phyloP scores from a whole-genome alignment of 306 rosid species.

The Vachellia pachyceras region DNA sequence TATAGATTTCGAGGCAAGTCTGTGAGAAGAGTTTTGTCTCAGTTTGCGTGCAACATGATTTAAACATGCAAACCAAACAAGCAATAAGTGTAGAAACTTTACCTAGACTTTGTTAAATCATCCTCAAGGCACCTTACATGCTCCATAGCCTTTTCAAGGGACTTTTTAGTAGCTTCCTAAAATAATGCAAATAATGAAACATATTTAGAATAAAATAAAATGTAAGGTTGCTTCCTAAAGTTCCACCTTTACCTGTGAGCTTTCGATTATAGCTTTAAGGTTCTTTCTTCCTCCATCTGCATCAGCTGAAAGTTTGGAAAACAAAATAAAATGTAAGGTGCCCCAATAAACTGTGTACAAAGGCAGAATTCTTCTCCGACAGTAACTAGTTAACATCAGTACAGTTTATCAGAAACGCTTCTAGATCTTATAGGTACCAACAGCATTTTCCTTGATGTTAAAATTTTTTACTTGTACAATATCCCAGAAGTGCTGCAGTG shows the following conservation, averaged over 20 bases:
- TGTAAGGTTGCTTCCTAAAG: not conserved
- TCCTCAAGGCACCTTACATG: conserved; percentile 85
- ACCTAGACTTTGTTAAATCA: conserved; percentile 80
- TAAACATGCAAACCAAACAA: too few relatives aligned
- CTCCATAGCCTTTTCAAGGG: conserved; percentile 70
- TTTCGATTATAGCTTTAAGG: conserved; percentile 55
- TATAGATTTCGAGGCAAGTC: too few relatives aligned
- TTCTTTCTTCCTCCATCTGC: conserved; percentile 60
- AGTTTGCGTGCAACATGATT: too few relatives aligned
- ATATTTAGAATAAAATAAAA: conserved; percentile 11
- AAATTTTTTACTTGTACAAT: not conserved
- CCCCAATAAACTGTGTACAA: not conserved
- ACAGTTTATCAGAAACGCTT: not conserved
- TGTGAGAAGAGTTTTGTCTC: too few relatives aligned
- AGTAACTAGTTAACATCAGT: conserved; percentile 5
- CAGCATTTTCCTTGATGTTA: not conserved
- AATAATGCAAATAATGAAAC: conserved; percentile 29
- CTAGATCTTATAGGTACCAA: not conserved
- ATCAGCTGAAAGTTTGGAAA: conserved; percentile 31
- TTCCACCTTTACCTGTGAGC: conserved; percentile 66
- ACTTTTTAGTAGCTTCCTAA: conserved; percentile 67
- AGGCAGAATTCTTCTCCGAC: not conserved
- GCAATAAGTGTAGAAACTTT: conserved; percentile 26
- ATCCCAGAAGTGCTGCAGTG: not conserved
- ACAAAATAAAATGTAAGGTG: conserved; percentile 16